Conservation (phyloP, 169 alveolate genomes). For the Babesia microti region DNA sequence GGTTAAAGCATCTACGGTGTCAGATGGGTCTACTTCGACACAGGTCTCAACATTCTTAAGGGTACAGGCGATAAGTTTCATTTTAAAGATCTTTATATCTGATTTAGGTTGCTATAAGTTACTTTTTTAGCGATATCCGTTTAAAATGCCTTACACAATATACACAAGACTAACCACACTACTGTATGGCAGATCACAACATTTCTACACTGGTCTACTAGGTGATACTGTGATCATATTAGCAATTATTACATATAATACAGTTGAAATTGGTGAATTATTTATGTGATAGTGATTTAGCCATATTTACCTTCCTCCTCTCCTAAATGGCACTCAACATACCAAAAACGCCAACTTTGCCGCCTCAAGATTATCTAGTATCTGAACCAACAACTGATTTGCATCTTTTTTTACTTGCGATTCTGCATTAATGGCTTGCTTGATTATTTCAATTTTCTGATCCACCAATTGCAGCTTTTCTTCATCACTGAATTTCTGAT, state of each 20-base stretch:
- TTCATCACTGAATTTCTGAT: slow-evolving; percentile 54
- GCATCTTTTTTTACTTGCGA: slow-evolving; percentile 54
- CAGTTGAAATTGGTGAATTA: background rate
- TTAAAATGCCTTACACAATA: background rate
- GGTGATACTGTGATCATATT: too few relatives aligned
- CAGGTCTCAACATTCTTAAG: slow-evolving; percentile 66
- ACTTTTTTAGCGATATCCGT: background rate
- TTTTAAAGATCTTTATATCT: slow-evolving; percentile 1
- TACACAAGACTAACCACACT: background rate
- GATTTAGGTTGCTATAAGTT: background rate
- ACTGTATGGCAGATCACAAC: too few relatives aligned
- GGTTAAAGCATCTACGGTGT: slow-evolving; percentile 54
- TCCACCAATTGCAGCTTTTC: slow-evolving; percentile 64
- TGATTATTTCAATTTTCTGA: slow-evolving; percentile 56
- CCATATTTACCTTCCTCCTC: background rate
- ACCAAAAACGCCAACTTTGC: slow-evolving; percentile 67
- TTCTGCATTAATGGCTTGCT: slow-evolving; percentile 60
- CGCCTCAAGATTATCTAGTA: slow-evolving; percentile 69
- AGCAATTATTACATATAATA: too few relatives aligned
- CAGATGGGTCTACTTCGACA: slow-evolving; percentile 52
- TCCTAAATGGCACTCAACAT: slow-evolving; percentile 9
- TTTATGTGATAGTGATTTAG: slow-evolving; percentile 8
- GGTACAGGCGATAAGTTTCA: slow-evolving; percentile 68
- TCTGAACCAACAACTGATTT: slow-evolving; percentile 56
- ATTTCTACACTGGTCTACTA: too few relatives aligned